Conservation (phyloP, 352 stramenopile genomes). For the Pythium periplocum region DNA sequence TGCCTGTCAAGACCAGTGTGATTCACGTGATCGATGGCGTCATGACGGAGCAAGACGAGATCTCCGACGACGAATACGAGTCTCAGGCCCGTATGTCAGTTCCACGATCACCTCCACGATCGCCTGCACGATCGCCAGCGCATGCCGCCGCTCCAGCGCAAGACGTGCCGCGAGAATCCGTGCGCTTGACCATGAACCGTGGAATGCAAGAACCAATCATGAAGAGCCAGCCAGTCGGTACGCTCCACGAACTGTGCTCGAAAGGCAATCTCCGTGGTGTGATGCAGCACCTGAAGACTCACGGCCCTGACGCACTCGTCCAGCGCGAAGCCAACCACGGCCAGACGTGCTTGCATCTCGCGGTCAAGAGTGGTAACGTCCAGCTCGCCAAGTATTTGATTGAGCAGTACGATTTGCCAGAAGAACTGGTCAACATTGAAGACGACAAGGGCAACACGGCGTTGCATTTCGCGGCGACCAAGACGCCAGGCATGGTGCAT, state of each 20-base stretch:
- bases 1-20: conserved; percentile 43
- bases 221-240: conserved; percentile 76
- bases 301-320: conserved; percentile 58
- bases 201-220: conserved; percentile 49
- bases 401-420: conserved; percentile 72
- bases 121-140: too few species aligned
- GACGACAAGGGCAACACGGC: conserved; percentile 87
- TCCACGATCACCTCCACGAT: neutral
- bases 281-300: conserved; percentile 69
- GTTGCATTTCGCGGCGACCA: conserved; percentile 83
- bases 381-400: conserved; percentile 79
- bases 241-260: conserved; percentile 68
- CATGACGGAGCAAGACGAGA: conserved; percentile 21
- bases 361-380: conserved; percentile 80
- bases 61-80: conserved; percentile 17
- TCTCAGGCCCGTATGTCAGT: neutral
- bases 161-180: conserved; percentile 38
- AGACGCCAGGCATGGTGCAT: conserved; percentile 80
- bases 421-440: conserved; percentile 80
- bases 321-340: conserved; percentile 80
- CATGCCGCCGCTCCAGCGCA: too few species aligned
- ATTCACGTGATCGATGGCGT: conserved; percentile 62
- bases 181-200: conserved; percentile 69
- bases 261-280: conserved; percentile 79
- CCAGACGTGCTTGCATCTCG: conserved; percentile 74